Base-by-base conservation (phyloP, 176 grass and related monocot species). In the Bolboschoenus planiculmis region DNA sequence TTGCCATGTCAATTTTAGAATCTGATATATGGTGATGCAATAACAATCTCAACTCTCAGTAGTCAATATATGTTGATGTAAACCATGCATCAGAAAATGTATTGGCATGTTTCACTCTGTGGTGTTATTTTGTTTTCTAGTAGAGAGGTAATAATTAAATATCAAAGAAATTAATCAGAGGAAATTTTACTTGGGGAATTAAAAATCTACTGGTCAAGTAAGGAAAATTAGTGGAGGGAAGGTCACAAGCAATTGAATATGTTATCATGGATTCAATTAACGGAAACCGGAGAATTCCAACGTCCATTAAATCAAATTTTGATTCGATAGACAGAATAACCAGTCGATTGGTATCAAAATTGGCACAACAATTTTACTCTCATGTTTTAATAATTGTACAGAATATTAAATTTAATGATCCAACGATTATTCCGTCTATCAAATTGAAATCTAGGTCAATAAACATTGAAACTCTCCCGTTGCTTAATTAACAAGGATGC, bases 1-100 rank as follows among this genome's bases (percentile, higher is more conserved):
- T 73, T 73, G 40, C 23, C 21, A 73, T 73, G 40, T 73, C 68
- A 73, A 73, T 73, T 73, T 73, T 21, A 73, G 68, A 47, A 73
- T 73, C 40, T 73, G 46, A 5, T n/a, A 7, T 27, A 73, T 73
- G 21, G 39, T 46, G 68, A 5, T 43, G 18, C n/a, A 13, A 16
- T 27, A 31, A 72, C 67, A 21, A 72, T 44, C 37, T 72, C 67
- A 18, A 72, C 20, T 72, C 39, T 42, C 18, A 53, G 14, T 53
- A 53, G 50, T 53, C 50, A 53, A 53, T 53, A 16, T 37, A 57
- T 62, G 13, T 73, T 73, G 68, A 73, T 73, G 68, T 73, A 27
- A 46, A 46, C 40, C 40, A 73, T 36, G 40, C 68, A 73, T 26
- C 68, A 42, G 39, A 73, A 44, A 73, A 26, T 8, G 14, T 26